Base-by-base conservation (phyloP, 106 monocot species). In the Dioscorea dumetorum region DNA sequence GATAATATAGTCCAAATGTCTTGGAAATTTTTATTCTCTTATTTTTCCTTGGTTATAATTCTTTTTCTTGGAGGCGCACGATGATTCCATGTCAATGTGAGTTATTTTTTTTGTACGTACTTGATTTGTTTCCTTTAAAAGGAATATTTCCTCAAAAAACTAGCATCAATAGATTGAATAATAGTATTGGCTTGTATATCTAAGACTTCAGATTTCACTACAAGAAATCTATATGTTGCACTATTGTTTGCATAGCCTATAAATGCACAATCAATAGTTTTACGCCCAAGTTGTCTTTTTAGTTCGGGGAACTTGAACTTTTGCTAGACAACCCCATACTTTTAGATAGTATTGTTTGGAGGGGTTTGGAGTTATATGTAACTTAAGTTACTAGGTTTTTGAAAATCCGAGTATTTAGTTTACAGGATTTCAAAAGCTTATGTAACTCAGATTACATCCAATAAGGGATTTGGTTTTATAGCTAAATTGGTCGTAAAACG, bases 141-240 rank as follows among this genome's bases (percentile, higher is more conserved):
- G 71, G 20, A 61, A 71, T 71, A 1, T 71, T 18, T 61, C 0
- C 61, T 71, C 71, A 61, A 19, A 61, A 24, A 60, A 71, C 17
- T 50, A 22, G 28, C 60, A 49, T 71, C 61, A 12, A n/a, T 23
- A 48, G 71, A 61, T 61, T 61, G 56, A 48, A 71, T 61, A 50
- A 71, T 61, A 24, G 17, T 24, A 61, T 71, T 28, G 24, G 31
- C 18, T 7, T 61, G 24, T 3, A 50, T 15, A 49, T 71, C 71
- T 49, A 33, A 48, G 4, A 53, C 14, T 2, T 53, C 13, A 16
- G 53, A 53, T 3, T 18, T 53, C 13, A 53, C 18, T 53, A 67
- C 67, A 2, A 67, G 48, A 60, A 70, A 60, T 48, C 35, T 59
- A 60, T 70, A 58, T 16, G 70, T 12, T 14, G 12, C 23, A 23